Conservation (phyloP, 75 land plant species). For the Azolla pinnata region DNA sequence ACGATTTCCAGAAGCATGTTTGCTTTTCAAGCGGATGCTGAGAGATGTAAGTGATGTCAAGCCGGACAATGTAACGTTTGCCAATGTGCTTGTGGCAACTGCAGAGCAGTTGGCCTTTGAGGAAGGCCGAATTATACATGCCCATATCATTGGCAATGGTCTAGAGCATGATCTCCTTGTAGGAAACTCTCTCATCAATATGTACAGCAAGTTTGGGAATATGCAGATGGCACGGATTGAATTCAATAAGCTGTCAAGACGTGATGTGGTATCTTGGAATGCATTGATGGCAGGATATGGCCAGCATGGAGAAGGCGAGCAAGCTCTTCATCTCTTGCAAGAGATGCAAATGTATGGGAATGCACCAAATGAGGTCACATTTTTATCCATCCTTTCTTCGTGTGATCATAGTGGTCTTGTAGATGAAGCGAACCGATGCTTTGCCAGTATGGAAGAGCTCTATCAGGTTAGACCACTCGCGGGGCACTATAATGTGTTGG, state of each 20-base stretch:
- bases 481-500: no score
- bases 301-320: constrained; percentile 40
- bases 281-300: constrained; percentile 49
- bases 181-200: constrained; percentile 26
- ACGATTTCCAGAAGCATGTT: no score
- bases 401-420: no score
- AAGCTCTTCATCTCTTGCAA: constrained; percentile 42
- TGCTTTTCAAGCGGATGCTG: no score
- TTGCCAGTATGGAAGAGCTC: no score
- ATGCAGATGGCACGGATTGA: constrained; percentile 30
- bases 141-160: background rate
- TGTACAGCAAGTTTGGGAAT: constrained; percentile 48
- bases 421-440: no score
- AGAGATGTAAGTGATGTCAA: no score
- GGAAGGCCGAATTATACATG: constrained; percentile 1
- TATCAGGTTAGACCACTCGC: no score
- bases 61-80: no score
- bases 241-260: constrained; percentile 37
- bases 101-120: background rate
- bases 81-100: background rate
- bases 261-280: constrained; percentile 54
- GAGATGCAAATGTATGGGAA: no score
- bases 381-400: no score
- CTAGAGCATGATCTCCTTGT: background rate
- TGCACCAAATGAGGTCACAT: no score